Evolutionary conservation across 805 yeast genomes (phyloP), one percentile per base, ranked within the genome.

Genomic region (Cyberlindnera saturnus): DNA sequence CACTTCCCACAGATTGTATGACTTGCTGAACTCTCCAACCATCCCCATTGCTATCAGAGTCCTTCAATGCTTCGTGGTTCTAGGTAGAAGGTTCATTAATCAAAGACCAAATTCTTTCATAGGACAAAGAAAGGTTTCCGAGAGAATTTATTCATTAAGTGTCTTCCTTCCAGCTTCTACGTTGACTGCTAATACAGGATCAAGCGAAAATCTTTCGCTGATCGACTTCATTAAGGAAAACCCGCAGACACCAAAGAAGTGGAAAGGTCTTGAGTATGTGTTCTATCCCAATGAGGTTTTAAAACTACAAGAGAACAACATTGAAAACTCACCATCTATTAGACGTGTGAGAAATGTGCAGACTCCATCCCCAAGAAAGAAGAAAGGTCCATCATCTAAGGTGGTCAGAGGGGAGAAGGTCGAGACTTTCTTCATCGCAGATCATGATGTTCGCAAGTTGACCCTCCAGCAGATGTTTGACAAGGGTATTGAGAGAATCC

Each of bases 381-480:
- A 53, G 36, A 62, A 49, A 36, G 39, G 30, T 1, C 18, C 39
- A 29, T 16, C 39, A 8, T 36, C 45, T 35, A 44, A 46, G 23
- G 14, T 40, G 17, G 19, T 46, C 23, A 50, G 56, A 11, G 60
- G 55, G 19, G 59, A 56, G 5, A 82, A 82, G 3, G 60, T 85
- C 32, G 70, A 72, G 23, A 67, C 72, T 28, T 75, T 83, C 43
- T 42, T 51, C 2, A 55, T 87, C 20, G 53, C 71, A n/a, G 77
- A 77, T 35, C 82, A 80, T 13, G 75, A 76, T 7, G 71, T 87
- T 26, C 66, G 72, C 17, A 74, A 74, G 42, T 56, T 74, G 17
- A 64, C 82, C 0, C 60, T 76, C 19, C 82, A 80, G 48, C 85
- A 84, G 55, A 71, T 85, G 16, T 80, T 70, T 53, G 86, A 82